Conservation (phyloP, 352 stramenopile species). For the Globisporangium spiculum region DNA sequence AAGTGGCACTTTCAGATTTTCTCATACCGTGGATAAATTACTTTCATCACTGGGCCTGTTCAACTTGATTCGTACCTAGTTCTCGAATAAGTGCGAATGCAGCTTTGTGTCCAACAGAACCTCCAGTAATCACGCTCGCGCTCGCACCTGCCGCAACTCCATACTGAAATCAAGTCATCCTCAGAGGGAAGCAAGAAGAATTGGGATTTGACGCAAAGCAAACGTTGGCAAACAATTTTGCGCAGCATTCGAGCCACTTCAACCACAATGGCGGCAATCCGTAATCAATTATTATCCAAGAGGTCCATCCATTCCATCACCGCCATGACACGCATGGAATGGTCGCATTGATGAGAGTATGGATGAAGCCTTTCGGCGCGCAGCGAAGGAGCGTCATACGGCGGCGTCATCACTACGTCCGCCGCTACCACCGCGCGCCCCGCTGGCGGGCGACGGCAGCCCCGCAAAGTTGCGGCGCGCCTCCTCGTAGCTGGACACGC, state of each 20-base stretch:
- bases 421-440: background rate
- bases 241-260: background rate
- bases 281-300: background rate
- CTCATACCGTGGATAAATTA: background rate
- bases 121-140: background rate
- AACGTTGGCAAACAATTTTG: background rate
- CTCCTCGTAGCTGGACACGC: constrained; percentile 54
- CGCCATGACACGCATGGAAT: background rate
- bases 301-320: background rate
- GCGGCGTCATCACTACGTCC: constrained; percentile 9
- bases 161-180: background rate
- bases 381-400: constrained; percentile 11
- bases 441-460: constrained; percentile 34
- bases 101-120: background rate
- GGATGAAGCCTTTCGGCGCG: too few relatives aligned
- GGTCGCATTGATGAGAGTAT: background rate
- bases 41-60: background rate
- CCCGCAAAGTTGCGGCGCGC: constrained; percentile 45
- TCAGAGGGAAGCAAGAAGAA: background rate
- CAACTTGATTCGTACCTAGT: background rate
- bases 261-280: background rate
- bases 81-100: too few relatives aligned
- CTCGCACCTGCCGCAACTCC: background rate
- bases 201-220: background rate
- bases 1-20: background rate